These are phyloP conservation scores for Epichloe elymi DNA, from an alignment of 2,329 filamentous ascomycete species.

Conservation along the genomic window DNA sequence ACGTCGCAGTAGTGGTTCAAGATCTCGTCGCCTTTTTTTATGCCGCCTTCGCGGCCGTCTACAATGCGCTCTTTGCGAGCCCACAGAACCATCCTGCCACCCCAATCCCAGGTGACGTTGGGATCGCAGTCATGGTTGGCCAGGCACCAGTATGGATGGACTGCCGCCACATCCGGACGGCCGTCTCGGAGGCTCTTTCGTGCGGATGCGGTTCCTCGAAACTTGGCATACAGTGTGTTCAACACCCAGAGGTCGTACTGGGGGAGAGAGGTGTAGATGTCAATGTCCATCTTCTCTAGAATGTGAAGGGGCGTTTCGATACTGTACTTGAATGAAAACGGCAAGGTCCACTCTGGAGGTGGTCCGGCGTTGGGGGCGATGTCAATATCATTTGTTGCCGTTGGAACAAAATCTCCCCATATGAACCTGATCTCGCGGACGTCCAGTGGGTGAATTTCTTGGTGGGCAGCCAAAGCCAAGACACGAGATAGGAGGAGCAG, in stretches of 20 bases:
- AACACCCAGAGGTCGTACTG: slow-evolving; percentile 68
- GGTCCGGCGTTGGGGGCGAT: slow-evolving; percentile 40
- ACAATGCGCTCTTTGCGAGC: slow-evolving; percentile 45
- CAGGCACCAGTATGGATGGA: slow-evolving; percentile 91
- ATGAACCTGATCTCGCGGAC: slow-evolving; percentile 52
- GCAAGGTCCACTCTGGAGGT: slow-evolving; percentile 52
- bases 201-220: slow-evolving; percentile 83
- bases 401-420: slow-evolving; percentile 53
- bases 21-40: slow-evolving; percentile 72
- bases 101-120: slow-evolving; percentile 92
- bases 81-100: slow-evolving; percentile 60
- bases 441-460: slow-evolving; percentile 49
- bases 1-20: slow-evolving; percentile 93
- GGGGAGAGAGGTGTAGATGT: slow-evolving; percentile 49
- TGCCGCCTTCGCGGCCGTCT: slow-evolving; percentile 39
- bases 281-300: slow-evolving; percentile 72
- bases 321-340: slow-evolving; percentile 67
- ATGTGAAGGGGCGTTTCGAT: slow-evolving; percentile 63
- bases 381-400: slow-evolving; percentile 38
- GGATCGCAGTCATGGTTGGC: slow-evolving; percentile 95
- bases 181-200: slow-evolving; percentile 64
- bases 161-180: slow-evolving; percentile 79
- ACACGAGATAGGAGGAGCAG: slow-evolving; percentile 48
- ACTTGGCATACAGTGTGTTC: slow-evolving; percentile 87
- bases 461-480: slow-evolving; percentile 49